Evolutionary conservation across 768 basidiomycete species (phyloP).

Genomic region (Gelatoporia subvermispora): DNA sequence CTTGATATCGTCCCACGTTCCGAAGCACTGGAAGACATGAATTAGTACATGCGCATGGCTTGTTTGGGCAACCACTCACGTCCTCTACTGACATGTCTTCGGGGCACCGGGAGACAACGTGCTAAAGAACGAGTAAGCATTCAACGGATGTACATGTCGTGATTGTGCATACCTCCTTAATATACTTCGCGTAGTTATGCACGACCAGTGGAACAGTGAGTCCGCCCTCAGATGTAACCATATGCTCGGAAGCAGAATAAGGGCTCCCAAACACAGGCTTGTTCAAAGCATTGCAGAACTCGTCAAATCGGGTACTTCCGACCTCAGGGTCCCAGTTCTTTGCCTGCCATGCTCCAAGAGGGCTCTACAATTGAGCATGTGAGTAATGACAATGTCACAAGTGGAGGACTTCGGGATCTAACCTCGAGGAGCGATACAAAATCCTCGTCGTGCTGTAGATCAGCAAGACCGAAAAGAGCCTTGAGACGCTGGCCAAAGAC

Average conservation of each 20-base stretch:
- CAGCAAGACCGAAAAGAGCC: constrained; percentile 67
- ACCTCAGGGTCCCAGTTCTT: constrained; percentile 84
- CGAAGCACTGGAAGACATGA: constrained; percentile 70
- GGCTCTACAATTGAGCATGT: constrained; percentile 32
- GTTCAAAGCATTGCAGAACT: constrained; percentile 59
- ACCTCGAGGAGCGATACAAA: constrained; percentile 70
- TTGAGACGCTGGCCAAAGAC: constrained; percentile 53
- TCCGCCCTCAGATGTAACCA: constrained; percentile 41
- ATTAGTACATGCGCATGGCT: neutral
- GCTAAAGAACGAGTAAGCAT: constrained; percentile 27
- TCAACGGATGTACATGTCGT: too few species aligned
- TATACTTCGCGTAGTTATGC: constrained; percentile 71
- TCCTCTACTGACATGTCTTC: constrained; percentile 43
- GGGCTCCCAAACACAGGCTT: constrained; percentile 34
- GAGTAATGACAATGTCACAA: neutral
- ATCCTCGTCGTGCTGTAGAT: constrained; percentile 68
- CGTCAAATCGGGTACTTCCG: constrained; percentile 55
- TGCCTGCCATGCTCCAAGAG: constrained; percentile 73
- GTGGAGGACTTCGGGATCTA: constrained; percentile 4
- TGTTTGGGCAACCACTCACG: constrained; percentile 26
- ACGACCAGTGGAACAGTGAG: constrained; percentile 54
- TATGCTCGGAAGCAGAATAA: constrained; percentile 17
- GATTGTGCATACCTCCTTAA: constrained; percentile 49
- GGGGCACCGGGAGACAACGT: constrained; percentile 56
- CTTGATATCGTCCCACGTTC: constrained; percentile 66